These are phyloP conservation scores for Yamadazyma kanchanaburiensis DNA, from an alignment of 1,139 yeast genomes.

Conservation along the genomic window DNA sequence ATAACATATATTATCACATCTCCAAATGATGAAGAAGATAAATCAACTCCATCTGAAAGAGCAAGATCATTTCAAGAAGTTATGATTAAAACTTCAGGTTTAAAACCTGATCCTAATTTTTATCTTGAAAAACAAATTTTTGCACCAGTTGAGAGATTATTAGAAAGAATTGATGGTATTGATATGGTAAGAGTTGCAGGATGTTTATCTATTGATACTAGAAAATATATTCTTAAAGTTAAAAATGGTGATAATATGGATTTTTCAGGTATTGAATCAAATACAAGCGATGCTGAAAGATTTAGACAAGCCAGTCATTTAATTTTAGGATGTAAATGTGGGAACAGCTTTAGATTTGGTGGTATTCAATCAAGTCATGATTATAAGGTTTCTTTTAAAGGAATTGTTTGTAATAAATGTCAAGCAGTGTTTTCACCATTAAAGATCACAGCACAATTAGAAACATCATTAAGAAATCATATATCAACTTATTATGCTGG, in stretches of 20 bases:
- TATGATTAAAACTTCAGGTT: slow-evolving; percentile 44
- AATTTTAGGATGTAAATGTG: slow-evolving; percentile 62
- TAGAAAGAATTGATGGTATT: slow-evolving; percentile 83
- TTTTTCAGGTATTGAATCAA: slow-evolving; percentile 77
- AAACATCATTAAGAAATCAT: slow-evolving; percentile 62
- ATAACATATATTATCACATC: slow-evolving; percentile 79
- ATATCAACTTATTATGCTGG: slow-evolving; percentile 80
- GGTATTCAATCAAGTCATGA: slow-evolving; percentile 67
- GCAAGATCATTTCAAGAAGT: slow-evolving; percentile 79
- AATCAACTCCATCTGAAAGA: slow-evolving; percentile 57
- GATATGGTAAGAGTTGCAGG: slow-evolving; percentile 78
- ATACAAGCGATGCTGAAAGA: slow-evolving; percentile 77
- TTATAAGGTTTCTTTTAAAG: slow-evolving; percentile 60
- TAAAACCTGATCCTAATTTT: slow-evolving; percentile 70
- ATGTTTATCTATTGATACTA: slow-evolving; percentile 73
- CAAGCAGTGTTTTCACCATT: slow-evolving; percentile 47
- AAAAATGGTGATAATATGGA: slow-evolving; percentile 36
- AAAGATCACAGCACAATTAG: slow-evolving; percentile 69
- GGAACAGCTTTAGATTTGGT: slow-evolving; percentile 58
- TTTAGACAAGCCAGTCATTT: slow-evolving; percentile 64
- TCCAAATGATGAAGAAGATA: slow-evolving; percentile 31
- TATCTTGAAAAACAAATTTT: slow-evolving; percentile 86
- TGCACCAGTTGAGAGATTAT: slow-evolving; percentile 86
- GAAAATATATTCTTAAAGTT: slow-evolving; percentile 53
- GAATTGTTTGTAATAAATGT: slow-evolving; percentile 71